Base-by-base conservation (phyloP, 1,284 basidiomycete genomes). In the Clitocybe nebularis region DNA sequence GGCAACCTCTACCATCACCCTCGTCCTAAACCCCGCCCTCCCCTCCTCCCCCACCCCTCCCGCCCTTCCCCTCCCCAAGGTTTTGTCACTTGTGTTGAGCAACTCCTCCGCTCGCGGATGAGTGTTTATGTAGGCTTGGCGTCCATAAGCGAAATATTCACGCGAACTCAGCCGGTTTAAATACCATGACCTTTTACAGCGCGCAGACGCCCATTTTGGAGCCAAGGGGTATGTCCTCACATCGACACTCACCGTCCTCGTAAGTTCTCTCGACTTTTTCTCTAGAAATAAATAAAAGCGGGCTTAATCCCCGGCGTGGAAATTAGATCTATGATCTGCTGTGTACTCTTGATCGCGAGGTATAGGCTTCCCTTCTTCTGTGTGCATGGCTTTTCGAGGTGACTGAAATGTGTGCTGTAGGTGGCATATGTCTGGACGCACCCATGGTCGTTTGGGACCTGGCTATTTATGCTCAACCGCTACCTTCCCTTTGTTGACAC, bases 401-500 rank as follows among this genome's bases (percentile, higher is more conserved):
- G 3, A 11, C 20, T 40, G 4, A 3, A 28, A 21, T 14, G 16
- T 22, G n/a, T 8, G 13, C 21, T 32, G 5, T 16, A 41, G 40
- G 32, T 41, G 9, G 19, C 32, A 25, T 55, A 58, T 36, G 53
- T 65, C 17, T 65, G 62, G 63, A 51, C 54, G 28, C 43, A 43
- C 10, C 52, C 49, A 32, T 55, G 55, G 51, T 51, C 49, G 1
- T 45, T 57, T 14, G 60, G 60, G 25, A 58, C 58, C 3, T 20
- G 51, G 4, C 49, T 64, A 10, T 64, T 63, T 46, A 32, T 62
- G 6, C 28, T 62, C 5, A 66, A 66, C 41, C 58, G 63, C 16
- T 64, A 65, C 43, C 52, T 61, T 23, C 63, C 63, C 1, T 62
- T 63, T 42, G 41, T 63, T 16, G 62, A 63, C 39, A 41, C 58